phyloP scores from a whole-genome alignment of 768 basidiomycete genomes.

The Neoboletus magnificus region DNA sequence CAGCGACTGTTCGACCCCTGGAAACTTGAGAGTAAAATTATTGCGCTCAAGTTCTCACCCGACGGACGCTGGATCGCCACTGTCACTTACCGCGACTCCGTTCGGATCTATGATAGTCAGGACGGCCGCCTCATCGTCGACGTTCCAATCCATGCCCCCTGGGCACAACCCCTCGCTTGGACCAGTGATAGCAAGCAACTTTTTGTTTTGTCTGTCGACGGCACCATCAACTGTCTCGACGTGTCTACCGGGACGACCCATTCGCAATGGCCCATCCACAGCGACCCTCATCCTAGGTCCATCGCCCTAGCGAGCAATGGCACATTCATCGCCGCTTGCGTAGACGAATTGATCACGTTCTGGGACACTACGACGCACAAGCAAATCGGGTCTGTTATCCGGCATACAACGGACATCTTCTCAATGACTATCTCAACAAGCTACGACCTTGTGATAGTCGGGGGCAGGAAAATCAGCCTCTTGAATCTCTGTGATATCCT shows the following conservation, averaged over 20 bases:
- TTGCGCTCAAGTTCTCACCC: slow-evolving; percentile 16
- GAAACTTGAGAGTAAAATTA: too few species aligned
- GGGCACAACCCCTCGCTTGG: background rate
- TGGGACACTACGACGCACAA: background rate
- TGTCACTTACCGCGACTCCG: background rate
- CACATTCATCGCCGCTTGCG: too few species aligned
- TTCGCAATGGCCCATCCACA: background rate
- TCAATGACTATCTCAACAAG: slow-evolving; percentile 1
- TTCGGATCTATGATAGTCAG: slow-evolving; percentile 2
- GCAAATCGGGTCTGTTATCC: too few species aligned
- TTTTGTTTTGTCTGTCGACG: background rate
- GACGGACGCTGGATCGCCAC: background rate
- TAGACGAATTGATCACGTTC: background rate
- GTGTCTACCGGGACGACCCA: background rate
- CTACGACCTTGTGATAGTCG: background rate
- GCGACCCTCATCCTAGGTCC: background rate
- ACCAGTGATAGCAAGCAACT: background rate
- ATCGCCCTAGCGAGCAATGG: too few species aligned
- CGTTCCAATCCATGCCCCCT: background rate
- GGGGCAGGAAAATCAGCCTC: background rate
- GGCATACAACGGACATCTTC: too few species aligned
- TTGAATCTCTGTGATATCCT: background rate
- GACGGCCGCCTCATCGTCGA: background rate
- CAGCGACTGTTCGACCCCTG: too few species aligned
- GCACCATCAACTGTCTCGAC: background rate